Percentiles rank a stretch among this genome's conserved stretches.
phyloP scores from a whole-genome alignment of 2,329 filamentous ascomycete species.

The Nothomitra cinnamomea region DNA sequence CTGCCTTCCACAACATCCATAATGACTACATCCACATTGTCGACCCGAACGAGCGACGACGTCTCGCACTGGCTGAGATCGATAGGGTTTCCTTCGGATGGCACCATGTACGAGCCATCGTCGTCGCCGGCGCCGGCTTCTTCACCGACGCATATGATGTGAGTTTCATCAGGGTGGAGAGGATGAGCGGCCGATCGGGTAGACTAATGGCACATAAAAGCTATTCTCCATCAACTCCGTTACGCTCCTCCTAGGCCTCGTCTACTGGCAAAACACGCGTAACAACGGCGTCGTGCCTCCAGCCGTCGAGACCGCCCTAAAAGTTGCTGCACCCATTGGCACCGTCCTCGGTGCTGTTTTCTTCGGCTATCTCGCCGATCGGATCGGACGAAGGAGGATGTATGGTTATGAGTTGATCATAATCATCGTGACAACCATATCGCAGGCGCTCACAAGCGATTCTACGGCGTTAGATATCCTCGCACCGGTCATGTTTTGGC shows the following conservation, averaged over 20 bases:
- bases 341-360: conserved; percentile 69
- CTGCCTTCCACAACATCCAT: conserved; percentile 1
- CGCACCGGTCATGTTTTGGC: conserved; percentile 62
- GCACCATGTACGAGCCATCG: conserved; percentile 62
- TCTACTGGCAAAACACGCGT: conserved; percentile 48
- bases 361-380: conserved; percentile 64
- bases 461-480: conserved; percentile 45
- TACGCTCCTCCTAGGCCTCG: conserved; percentile 61
- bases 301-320: conserved; percentile 62
- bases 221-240: conserved; percentile 63
- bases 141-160: conserved; percentile 68
- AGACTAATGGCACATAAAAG: conserved; percentile 16
- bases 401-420: conserved; percentile 68
- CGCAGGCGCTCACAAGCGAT: conserved; percentile 47
- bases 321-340: conserved; percentile 67
- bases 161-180: neutral
- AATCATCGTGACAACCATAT: conserved; percentile 63
- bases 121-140: conserved; percentile 73
- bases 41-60: conserved; percentile 62
- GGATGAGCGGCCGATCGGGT: neutral
- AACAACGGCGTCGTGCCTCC: conserved; percentile 50
- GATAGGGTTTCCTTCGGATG: conserved; percentile 69
- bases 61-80: conserved; percentile 64
- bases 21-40: neutral
- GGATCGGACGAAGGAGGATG: conserved; percentile 65